Evolutionary conservation across 768 basidiomycete species (phyloP).

Genomic region (Boletales sp.): DNA sequence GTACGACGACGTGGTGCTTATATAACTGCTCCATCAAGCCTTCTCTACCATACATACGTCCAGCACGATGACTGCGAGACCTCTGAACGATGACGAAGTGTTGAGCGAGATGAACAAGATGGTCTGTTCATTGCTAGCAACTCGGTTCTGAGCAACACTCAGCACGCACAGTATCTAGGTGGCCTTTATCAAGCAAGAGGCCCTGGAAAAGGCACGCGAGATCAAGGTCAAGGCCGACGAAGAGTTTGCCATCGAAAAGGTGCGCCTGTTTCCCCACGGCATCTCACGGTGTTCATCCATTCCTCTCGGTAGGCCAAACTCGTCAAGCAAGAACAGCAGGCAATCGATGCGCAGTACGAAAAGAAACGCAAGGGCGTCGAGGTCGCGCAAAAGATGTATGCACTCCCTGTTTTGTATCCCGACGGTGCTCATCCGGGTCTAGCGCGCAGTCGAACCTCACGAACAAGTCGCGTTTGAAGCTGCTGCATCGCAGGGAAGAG

Average conservation of each 20-base stretch:
- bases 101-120: conserved; percentile 98
- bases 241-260: conserved; percentile 99
- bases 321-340: conserved; percentile 92
- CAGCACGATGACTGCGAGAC: conserved; percentile 61
- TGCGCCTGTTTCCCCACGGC: conserved; percentile 16
- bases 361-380: conserved; percentile 95
- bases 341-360: conserved; percentile 92
- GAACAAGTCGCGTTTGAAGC: conserved; percentile 89
- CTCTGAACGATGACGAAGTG: conserved; percentile 93
- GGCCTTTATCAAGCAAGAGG: conserved; percentile 98
- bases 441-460: conserved; percentile 95
- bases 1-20: background rate
- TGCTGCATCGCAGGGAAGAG: conserved; percentile 90
- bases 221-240: conserved; percentile 97
- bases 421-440: conserved; percentile 3
- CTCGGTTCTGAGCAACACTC: background rate
- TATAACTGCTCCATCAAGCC: background rate
- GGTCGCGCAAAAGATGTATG: conserved; percentile 94
- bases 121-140: conserved; percentile 45
- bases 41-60: background rate
- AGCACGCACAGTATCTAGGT: conserved; percentile 49
- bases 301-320: conserved; percentile 73
- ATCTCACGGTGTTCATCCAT: background rate
- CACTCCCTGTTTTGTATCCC: conserved; percentile 4
- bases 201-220: conserved; percentile 94